Percentiles rank a stretch among this genome's conserved stretches.
phyloP scores from a whole-genome alignment of 208 protist species.

The Leishmania guyanensis region DNA sequence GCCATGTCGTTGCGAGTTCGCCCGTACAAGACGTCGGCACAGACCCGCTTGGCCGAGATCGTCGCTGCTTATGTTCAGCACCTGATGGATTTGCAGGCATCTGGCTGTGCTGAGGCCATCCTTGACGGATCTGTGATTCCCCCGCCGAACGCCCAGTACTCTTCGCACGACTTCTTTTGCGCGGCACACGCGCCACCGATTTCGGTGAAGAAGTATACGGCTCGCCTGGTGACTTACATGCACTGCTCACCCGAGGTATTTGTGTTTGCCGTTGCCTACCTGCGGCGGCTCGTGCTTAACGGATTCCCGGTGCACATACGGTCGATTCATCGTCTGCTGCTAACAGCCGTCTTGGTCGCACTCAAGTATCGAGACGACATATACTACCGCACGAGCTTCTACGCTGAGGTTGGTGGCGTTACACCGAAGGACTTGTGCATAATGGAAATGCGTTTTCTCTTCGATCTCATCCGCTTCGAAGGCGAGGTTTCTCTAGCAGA shows the following conservation, averaged over 20 bases:
- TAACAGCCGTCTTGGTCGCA: conserved; percentile 72
- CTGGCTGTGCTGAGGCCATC: background rate
- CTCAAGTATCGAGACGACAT: conserved; percentile 84
- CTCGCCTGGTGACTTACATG: conserved; percentile 56
- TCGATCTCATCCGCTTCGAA: conserved; percentile 55
- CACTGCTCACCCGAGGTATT: conserved; percentile 47
- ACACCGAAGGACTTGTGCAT: conserved; percentile 65
- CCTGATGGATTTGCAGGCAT: conserved; percentile 38
- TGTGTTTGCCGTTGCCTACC: conserved; percentile 55
- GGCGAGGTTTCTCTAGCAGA: conserved; percentile 42
- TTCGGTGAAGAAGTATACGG: conserved; percentile 47
- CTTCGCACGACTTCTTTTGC: conserved; percentile 54
- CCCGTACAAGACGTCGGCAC: conserved; percentile 35
- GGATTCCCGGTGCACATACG: conserved; percentile 48
- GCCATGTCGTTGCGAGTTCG: conserved; percentile 17
- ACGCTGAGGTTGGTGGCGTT: conserved; percentile 83
- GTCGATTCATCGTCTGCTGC: conserved; percentile 79
- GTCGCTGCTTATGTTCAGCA: conserved; percentile 40
- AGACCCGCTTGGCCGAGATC: conserved; percentile 38
- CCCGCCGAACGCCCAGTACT: conserved; percentile 30
- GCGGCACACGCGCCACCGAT: conserved; percentile 43
- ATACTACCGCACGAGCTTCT: conserved; percentile 87
- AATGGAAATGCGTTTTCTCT: conserved; percentile 84
- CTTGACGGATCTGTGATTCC: conserved; percentile 9
- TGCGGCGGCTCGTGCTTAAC: conserved; percentile 35